Percentiles rank a stretch among this genome's conserved stretches.
Evolutionary conservation across 768 basidiomycete species (phyloP).

Genomic region (Gloeostereum incarnatum): DNA sequence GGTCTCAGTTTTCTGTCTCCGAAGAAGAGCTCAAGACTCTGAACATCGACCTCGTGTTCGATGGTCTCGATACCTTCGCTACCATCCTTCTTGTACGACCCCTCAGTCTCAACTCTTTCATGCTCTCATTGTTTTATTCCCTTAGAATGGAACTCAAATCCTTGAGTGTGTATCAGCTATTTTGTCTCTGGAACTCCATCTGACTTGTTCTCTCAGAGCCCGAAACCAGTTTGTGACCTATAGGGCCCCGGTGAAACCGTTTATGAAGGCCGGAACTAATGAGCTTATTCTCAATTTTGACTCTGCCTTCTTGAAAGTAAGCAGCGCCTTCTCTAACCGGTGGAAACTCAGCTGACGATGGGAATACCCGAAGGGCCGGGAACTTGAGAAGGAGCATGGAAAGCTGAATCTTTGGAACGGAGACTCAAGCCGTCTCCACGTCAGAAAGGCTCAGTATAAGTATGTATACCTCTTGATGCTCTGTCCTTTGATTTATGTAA

Average conservation of each 20-base stretch:
- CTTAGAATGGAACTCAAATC: conserved; percentile 69
- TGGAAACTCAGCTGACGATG: too few relatives aligned
- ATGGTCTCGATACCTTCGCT: conserved; percentile 88
- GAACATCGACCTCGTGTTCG: conserved; percentile 73
- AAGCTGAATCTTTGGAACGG: conserved; percentile 80
- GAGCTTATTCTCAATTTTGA: conserved; percentile 62
- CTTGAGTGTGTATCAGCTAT: too few relatives aligned
- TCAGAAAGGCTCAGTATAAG: conserved; percentile 92
- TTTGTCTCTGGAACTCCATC: too few relatives aligned
- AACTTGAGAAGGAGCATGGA: conserved; percentile 55
- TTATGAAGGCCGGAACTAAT: conserved; percentile 49
- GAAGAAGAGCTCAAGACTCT: conserved; percentile 32
- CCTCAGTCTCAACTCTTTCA: background rate
- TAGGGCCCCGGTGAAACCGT: conserved; percentile 47
- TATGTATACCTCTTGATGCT: conserved; percentile 23
- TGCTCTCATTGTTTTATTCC: background rate
- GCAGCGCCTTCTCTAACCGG: background rate
- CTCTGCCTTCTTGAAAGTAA: conserved; percentile 64
- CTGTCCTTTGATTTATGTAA: background rate
- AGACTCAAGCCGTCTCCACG: conserved; percentile 81
- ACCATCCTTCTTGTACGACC: conserved; percentile 53
- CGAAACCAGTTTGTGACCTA: conserved; percentile 81
- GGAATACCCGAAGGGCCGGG: conserved; percentile 44
- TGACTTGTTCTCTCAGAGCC: conserved; percentile 34
- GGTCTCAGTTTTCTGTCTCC: conserved; percentile 46